phyloP scores from a whole-genome alignment of 2,329 filamentous ascomycete genomes.

The Chalara sp. region DNA sequence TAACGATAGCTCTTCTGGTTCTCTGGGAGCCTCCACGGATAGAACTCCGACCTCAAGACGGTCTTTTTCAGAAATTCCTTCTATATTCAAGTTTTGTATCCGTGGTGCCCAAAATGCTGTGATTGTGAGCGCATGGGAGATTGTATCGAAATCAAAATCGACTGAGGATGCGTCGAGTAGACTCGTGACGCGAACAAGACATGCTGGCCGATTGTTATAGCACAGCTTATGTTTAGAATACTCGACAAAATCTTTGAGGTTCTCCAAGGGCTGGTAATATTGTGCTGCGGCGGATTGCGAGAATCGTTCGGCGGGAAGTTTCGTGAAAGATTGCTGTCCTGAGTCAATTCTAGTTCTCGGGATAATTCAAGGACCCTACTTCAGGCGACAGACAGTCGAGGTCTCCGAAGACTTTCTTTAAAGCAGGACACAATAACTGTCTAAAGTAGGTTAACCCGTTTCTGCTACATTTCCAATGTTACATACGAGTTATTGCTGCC shows the following conservation, averaged over 20 bases:
- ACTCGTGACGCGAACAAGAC: constrained; percentile 39
- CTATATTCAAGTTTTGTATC: constrained; percentile 19
- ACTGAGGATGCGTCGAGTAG: constrained; percentile 53
- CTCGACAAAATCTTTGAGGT: constrained; percentile 45
- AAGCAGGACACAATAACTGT: constrained; percentile 46
- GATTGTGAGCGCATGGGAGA: constrained; percentile 57
- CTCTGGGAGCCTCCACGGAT: constrained; percentile 54
- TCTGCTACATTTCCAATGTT: not conserved
- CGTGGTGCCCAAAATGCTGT: constrained; percentile 55
- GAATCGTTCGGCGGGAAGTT: constrained; percentile 52
- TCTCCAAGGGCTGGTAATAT: constrained; percentile 61
- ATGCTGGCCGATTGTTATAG: constrained; percentile 36
- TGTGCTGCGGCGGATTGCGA: constrained; percentile 58
- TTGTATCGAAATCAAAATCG: constrained; percentile 72
- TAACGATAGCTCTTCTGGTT: constrained; percentile 69
- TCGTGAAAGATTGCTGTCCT: constrained; percentile 58
- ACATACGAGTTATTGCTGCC: constrained; percentile 10
- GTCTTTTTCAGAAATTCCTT: constrained; percentile 30
- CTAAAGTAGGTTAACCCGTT: constrained; percentile 24
- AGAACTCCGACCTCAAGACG: constrained; percentile 79
- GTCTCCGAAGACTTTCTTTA: constrained; percentile 50
- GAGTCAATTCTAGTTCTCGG: constrained; percentile 9
- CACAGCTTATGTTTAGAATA: constrained; percentile 51
- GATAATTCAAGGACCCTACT: constrained; percentile 27
- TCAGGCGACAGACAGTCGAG: constrained; percentile 47